Conservation (phyloP, 257 asterid species). For the Solanum medicagineum region DNA sequence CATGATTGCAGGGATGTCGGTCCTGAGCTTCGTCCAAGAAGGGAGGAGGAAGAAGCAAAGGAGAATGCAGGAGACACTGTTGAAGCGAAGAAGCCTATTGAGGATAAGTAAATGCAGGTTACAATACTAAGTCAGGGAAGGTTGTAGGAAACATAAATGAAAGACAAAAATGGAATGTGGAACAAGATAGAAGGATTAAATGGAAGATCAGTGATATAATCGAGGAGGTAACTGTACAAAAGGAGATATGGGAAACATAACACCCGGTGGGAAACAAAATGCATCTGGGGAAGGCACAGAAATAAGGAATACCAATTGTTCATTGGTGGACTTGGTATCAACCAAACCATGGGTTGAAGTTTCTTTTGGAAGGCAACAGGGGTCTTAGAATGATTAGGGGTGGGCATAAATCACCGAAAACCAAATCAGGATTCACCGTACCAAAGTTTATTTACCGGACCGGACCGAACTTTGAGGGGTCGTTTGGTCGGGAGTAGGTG, state of each 20-base stretch:
- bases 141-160: not conserved
- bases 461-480: not conserved
- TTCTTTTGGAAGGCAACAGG: not conserved
- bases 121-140: not conserved
- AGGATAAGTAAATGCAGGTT: not conserved
- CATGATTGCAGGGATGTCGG: not conserved
- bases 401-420: not conserved
- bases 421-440: not conserved
- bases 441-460: not conserved
- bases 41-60: not conserved
- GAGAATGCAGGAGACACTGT: not conserved
- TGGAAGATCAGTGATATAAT: not conserved
- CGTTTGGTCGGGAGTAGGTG: too few species aligned
- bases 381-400: not conserved
- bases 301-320: not conserved
- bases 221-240: not conserved
- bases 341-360: not conserved
- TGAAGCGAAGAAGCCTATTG: not conserved
- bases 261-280: not conserved
- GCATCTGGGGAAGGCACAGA: not conserved
- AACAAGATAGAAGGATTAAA: not conserved
- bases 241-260: not conserved
- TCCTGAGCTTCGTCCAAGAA: not conserved
- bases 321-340: not conserved
- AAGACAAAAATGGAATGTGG: not conserved